Conservation (phyloP, 1,284 basidiomycete species). For the Trichosporon ovoides region DNA sequence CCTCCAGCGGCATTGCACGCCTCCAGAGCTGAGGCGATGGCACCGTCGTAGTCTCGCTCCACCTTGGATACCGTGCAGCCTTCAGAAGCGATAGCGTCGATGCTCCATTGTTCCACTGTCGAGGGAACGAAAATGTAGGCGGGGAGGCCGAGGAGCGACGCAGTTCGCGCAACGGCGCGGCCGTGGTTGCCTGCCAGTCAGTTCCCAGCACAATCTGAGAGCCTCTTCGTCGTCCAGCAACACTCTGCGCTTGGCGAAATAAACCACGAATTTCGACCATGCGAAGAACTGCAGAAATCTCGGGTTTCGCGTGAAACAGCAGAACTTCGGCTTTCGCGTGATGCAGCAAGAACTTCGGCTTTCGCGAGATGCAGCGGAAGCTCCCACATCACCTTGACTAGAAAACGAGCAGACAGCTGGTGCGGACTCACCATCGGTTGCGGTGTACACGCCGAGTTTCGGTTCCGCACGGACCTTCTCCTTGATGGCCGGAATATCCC, state of each 20-base stretch:
- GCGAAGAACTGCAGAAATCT: no score
- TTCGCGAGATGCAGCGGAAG: no score
- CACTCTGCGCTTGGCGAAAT: no score
- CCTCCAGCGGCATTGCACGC: conserved; percentile 10
- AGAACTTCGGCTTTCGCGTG: no score
- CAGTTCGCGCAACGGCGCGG: conserved; percentile 15
- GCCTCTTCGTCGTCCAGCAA: no score
- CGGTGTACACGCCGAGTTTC: conserved; percentile 10
- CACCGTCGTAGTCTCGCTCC: conserved; percentile 17
- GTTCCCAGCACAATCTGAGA: no score
- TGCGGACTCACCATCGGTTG: conserved; percentile 21
- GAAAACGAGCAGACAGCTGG: no score
- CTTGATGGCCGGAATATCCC: conserved; percentile 14
- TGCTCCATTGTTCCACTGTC: conserved; percentile 17
- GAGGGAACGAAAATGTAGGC: conserved; percentile 15
- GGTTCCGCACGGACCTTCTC: background rate
- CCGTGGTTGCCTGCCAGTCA: conserved; percentile 24
- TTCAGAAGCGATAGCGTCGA: conserved; percentile 14
- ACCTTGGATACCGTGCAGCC: conserved; percentile 10
- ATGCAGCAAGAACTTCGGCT: no score
- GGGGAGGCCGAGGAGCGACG: conserved; percentile 10
- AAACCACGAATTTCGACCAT: no score
- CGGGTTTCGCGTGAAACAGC: no score
- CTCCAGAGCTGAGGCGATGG: background rate
- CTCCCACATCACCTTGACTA: no score